Evolutionary conservation across 2,329 filamentous ascomycete genomes (phyloP), one percentile per base, ranked within the genome.

Genomic region (Alternaria panax): DNA sequence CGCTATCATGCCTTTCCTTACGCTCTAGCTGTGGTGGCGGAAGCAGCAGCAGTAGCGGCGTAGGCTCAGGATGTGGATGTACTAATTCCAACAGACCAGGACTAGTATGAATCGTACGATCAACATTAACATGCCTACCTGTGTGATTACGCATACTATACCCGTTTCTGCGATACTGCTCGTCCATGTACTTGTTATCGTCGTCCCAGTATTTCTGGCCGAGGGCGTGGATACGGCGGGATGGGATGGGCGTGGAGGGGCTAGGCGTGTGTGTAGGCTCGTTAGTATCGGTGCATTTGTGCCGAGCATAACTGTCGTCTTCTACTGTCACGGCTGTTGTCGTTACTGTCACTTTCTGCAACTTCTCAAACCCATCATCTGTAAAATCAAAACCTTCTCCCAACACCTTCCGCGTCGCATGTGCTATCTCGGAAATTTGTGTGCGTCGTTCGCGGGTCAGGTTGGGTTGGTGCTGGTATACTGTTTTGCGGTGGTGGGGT

Each of bases 191-290:
- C 56, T 9, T 55, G 55, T 16, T 14, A 6, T 66, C 59, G 18
- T 65, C 56, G 28, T 65, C 62, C 28, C 57, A 50, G 59, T 61
- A 67, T n/a, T 28, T 34, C 12, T 52, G 27, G 9, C 65, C 59
- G 51, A 63, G 67, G 46, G 71, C 67, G 20, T 67, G 48, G 4
- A 63, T 36, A 42, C 69, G 70, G 18, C 54, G 40, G 8, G 63
- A 50, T 0, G 64, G 63, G 30, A 68, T 61, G n/a, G n/a, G n/a
- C n/a, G n/a, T n/a, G n/a, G n/a, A n/a, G n/a, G n/a, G n/a, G n/a
- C n/a, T n/a, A n/a, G n/a, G n/a, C n/a, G n/a, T n/a, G n/a, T n/a
- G n/a, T n/a, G n/a, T n/a, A n/a, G n/a, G n/a, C n/a, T n/a, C n/a
- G n/a, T n/a, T n/a, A n/a, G n/a, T n/a, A n/a, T n/a, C n/a, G n/a